phyloP scores from a whole-genome alignment of 2,329 filamentous ascomycete species.

The Phialophora tarda region DNA sequence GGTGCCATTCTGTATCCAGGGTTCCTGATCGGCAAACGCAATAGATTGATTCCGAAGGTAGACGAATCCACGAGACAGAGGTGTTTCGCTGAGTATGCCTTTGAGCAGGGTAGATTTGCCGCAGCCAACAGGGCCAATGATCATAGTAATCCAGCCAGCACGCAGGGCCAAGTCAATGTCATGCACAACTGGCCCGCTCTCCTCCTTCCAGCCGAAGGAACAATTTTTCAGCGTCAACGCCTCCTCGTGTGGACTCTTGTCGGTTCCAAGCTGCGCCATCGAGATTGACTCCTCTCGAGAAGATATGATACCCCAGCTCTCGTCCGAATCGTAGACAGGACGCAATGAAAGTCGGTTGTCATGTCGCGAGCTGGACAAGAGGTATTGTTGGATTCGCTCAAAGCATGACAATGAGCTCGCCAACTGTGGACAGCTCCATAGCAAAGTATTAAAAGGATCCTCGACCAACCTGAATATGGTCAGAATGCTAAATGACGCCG shows the following conservation, averaged over 20 bases:
- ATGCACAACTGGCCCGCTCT: constrained; percentile 46
- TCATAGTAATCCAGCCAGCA: constrained; percentile 34
- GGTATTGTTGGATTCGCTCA: constrained; percentile 36
- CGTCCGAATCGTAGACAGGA: constrained; percentile 6
- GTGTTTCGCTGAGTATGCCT: constrained; percentile 36
- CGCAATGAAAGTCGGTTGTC: constrained; percentile 29
- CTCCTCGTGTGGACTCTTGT: constrained; percentile 9
- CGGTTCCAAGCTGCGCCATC: constrained; percentile 15
- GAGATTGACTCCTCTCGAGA: constrained; percentile 14
- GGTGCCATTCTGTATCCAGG: constrained; percentile 38
- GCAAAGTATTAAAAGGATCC: constrained; percentile 18
- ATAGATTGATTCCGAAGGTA: constrained; percentile 27
- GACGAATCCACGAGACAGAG: constrained; percentile 30
- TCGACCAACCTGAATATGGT: constrained; percentile 31
- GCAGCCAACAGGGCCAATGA: constrained; percentile 41
- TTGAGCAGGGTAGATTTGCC: constrained; percentile 40
- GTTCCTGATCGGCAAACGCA: constrained; percentile 36
- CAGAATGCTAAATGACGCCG: constrained; percentile 31
- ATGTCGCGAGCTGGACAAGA: constrained; percentile 26
- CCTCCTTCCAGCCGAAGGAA: constrained; percentile 55
- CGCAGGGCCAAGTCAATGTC: constrained; percentile 37
- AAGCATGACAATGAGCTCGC: constrained; percentile 35
- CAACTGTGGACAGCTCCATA: constrained; percentile 24
- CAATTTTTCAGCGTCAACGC: constrained; percentile 47
- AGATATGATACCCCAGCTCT: not conserved